phyloP scores from a whole-genome alignment of 1,284 basidiomycete genomes.

The Boletus sp. region DNA sequence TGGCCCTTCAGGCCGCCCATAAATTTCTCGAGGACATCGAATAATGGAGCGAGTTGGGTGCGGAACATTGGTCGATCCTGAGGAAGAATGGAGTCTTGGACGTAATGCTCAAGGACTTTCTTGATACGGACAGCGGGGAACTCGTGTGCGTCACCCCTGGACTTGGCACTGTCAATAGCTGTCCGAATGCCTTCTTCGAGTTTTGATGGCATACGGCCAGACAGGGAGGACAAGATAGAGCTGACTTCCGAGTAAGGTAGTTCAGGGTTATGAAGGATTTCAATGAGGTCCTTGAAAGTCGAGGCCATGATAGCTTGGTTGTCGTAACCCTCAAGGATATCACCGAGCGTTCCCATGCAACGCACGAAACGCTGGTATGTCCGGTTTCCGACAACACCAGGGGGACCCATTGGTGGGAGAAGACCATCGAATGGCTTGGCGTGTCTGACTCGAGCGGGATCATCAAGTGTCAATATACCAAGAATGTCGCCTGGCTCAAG shows the following conservation, averaged over 20 bases:
- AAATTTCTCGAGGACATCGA: constrained; percentile 82
- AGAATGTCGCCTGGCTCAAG: constrained; percentile 98
- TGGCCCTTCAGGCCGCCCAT: constrained; percentile 83
- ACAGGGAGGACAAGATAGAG: constrained; percentile 85
- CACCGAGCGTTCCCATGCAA: constrained; percentile 79
- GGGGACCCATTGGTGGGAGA: constrained; percentile 82
- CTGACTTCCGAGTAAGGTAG: constrained; percentile 88
- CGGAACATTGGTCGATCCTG: constrained; percentile 80
- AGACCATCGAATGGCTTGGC: constrained; percentile 98
- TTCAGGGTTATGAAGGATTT: constrained; percentile 77
- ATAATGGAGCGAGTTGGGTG: constrained; percentile 68
- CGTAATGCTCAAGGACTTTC: constrained; percentile 82
- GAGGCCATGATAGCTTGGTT: constrained; percentile 85
- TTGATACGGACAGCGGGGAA: constrained; percentile 86
- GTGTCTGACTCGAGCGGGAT: constrained; percentile 96
- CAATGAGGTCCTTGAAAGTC: constrained; percentile 80
- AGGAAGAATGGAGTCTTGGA: constrained; percentile 78
- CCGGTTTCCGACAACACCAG: constrained; percentile 87
- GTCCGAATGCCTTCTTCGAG: constrained; percentile 87
- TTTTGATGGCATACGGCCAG: constrained; percentile 91
- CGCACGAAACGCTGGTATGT: constrained; percentile 85
- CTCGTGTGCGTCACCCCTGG: constrained; percentile 68
- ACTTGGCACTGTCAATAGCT: constrained; percentile 73
- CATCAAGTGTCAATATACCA: constrained; percentile 95
- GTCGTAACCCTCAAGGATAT: constrained; percentile 95